Base-by-base conservation (phyloP, 331 rosid genomes). In the Cydonia oblonga region DNA sequence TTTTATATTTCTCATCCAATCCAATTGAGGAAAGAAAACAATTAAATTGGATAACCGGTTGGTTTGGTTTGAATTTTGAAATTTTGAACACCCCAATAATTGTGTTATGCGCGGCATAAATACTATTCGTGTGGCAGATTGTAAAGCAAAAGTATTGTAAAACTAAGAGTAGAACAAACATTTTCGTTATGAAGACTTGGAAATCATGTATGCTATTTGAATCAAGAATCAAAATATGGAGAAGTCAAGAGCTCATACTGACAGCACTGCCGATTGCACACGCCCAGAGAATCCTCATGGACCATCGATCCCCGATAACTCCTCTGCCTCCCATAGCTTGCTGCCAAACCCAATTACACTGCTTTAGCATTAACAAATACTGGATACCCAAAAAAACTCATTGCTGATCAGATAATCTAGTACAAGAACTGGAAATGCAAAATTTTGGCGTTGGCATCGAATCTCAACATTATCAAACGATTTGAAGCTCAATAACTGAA, bases 221-320 rank as follows among this genome's bases (percentile, higher is more conserved):
- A 25, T 20, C 24, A 69, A 57, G 12, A 66, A 25, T 16, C 51
- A 16, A 75, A 29, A 20, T 7, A 46, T 13, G 28, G 24, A 74
- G 28, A 54, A 22, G 69, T 74, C 14, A n/a, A 30, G 72, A 35
- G 64, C 15, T 54, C 78, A 11, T 82, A 86, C 90, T 52, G 32
- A 79, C 16, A n/a, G 79, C 90, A 73, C 87, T 86, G 32, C 90
- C 90, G 29, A 86, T 35, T 49, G 87, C 90, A 68, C 90, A 86
- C 20, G 63, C 53, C 87, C 90, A 86, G 51, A 86, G 87, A 76
- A 81, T 53, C 79, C 87, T 86, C 87, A 76, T 81, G 76, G 87
- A 86, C 87, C 87, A 86, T 84, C 81, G 83, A 64, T 86, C 87
- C n/a, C 73, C 66, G 19, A 86, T 79, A 58, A 73, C 84, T 83